These are phyloP conservation scores for Cercophora scortea DNA, from an alignment of 495 filamentous ascomycete species.

Conservation along the genomic window DNA sequence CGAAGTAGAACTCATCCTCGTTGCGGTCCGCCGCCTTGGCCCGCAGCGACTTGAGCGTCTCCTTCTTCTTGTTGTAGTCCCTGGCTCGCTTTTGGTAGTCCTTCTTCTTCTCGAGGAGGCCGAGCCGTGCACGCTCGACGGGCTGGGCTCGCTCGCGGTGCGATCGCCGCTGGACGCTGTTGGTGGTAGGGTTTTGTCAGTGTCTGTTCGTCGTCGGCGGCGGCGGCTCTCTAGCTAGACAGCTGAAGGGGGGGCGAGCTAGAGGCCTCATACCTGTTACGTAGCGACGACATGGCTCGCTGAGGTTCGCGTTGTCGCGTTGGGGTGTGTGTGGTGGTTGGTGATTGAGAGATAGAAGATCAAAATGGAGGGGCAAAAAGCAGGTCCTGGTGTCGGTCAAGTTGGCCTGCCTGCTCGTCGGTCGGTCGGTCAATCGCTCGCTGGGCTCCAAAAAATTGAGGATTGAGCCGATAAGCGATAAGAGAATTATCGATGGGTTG, in stretches of 20 bases:
- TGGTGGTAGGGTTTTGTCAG: neutral
- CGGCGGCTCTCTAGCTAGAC: too few species aligned
- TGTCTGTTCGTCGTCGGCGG: neutral
- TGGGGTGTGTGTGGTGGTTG: neutral
- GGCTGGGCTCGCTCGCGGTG: slow-evolving; percentile 89
- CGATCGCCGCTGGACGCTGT: slow-evolving; percentile 25
- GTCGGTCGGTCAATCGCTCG: neutral
- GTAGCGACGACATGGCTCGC: slow-evolving; percentile 23
- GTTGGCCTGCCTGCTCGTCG: neutral
- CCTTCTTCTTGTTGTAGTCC: slow-evolving; percentile 82
- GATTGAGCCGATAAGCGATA: slow-evolving; percentile 14
- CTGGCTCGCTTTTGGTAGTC: slow-evolving; percentile 88
- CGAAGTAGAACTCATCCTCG: slow-evolving; percentile 93
- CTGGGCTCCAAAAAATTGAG: slow-evolving; percentile 11
- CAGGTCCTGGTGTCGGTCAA: neutral
- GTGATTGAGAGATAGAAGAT: neutral
- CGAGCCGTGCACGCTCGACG: slow-evolving; percentile 47
- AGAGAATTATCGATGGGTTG: neutral
- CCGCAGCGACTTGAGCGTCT: slow-evolving; percentile 65
- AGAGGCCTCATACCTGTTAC: slow-evolving; percentile 18
- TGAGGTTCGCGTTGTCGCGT: neutral
- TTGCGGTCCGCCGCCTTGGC: slow-evolving; percentile 81
- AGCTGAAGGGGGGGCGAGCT: neutral
- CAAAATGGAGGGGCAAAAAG: neutral
- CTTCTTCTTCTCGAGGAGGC: slow-evolving; percentile 32